Percentiles rank a stretch among this genome's conserved stretches.
Evolutionary conservation across 1,284 basidiomycete species (phyloP).

Genomic region (Trichosporon sp.): DNA sequence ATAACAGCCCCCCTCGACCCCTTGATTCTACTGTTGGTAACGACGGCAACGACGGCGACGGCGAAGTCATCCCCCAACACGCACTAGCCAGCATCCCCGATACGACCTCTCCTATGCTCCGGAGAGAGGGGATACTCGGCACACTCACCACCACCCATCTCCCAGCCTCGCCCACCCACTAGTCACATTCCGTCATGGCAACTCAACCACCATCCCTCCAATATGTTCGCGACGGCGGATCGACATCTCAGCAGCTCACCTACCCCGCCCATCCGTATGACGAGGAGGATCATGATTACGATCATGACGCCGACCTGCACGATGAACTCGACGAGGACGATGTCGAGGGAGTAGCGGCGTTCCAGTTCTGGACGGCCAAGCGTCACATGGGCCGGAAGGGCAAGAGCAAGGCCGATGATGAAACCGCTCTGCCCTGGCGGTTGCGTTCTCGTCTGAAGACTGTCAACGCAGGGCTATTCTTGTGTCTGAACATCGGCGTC

Average conservation of each 20-base stretch:
- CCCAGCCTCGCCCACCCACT: not conserved
- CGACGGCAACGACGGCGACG: not conserved
- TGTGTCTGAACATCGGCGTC: constrained; percentile 95
- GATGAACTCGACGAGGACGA: constrained; percentile 29
- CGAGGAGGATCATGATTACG: constrained; percentile 27
- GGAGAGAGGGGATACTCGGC: constrained; percentile 3
- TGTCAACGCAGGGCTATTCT: constrained; percentile 83
- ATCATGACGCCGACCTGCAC: constrained; percentile 26
- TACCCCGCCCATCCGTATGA: constrained; percentile 33
- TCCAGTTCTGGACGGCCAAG: constrained; percentile 49
- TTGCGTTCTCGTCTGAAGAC: constrained; percentile 81
- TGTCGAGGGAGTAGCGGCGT: constrained; percentile 26
- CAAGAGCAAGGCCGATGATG: constrained; percentile 35
- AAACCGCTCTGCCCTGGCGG: constrained; percentile 59
- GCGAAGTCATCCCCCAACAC: not conserved
- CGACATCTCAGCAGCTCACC: constrained; percentile 44
- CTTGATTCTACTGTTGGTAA: not conserved
- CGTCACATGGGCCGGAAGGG: constrained; percentile 42
- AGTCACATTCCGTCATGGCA: constrained; percentile 9
- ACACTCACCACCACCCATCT: not conserved
- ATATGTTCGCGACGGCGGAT: constrained; percentile 45
- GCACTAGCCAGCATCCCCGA: not conserved
- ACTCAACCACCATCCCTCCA: constrained; percentile 35
- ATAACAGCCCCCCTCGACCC: not conserved
- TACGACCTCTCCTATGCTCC: not conserved